Evolutionary conservation across 768 basidiomycete species (phyloP).

Genomic region (Tricholoma terreum): DNA sequence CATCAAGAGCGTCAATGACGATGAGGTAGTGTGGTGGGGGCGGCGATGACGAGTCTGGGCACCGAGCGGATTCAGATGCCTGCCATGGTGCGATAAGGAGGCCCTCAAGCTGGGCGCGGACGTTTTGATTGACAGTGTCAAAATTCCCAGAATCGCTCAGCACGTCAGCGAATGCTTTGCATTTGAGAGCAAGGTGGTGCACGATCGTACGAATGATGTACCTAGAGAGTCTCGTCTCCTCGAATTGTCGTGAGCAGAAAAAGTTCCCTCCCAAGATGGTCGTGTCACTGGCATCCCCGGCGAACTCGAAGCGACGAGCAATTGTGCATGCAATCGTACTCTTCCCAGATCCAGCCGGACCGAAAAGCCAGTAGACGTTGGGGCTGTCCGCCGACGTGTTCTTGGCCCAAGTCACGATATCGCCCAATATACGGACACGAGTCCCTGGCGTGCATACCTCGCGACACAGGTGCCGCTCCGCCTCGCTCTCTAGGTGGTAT

Average conservation of each 20-base stretch:
- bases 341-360: too few relatives aligned
- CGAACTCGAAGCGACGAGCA: too few relatives aligned
- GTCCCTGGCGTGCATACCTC: too few relatives aligned
- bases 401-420: too few relatives aligned
- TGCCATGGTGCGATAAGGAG: slow-evolving; percentile 19
- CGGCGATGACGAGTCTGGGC: background rate
- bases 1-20: slow-evolving; percentile 23
- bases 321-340: too few relatives aligned
- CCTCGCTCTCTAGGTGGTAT: too few relatives aligned
- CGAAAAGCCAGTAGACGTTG: too few relatives aligned
- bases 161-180: background rate
- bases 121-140: too few relatives aligned
- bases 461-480: too few relatives aligned
- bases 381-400: too few relatives aligned
- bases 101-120: background rate
- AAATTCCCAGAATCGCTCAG: background rate
- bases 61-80: too few relatives aligned
- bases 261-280: slow-evolving; percentile 23
- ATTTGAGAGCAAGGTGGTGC: background rate
- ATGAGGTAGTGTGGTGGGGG: slow-evolving; percentile 14
- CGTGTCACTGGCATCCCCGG: slow-evolving; percentile 1
- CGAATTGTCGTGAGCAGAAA: slow-evolving; percentile 9
- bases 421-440: too few relatives aligned
- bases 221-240: background rate
- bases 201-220: background rate